phyloP scores from a whole-genome alignment of 164 flowering plant genomes.

The Umbilicus rupestris region DNA sequence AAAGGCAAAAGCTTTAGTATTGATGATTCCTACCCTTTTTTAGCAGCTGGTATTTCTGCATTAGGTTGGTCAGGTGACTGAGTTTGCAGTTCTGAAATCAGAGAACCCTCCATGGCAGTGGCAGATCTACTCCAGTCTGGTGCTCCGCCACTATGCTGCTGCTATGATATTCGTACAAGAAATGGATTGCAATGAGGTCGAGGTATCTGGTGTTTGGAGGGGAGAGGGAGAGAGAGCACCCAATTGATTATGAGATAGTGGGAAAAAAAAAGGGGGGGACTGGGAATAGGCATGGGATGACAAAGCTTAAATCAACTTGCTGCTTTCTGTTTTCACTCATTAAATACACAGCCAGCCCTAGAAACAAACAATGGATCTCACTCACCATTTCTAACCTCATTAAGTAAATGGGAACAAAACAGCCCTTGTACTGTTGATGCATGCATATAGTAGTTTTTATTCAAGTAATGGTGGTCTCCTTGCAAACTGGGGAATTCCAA shows the following conservation, averaged over 20 bases:
- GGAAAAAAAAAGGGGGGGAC: neutral
- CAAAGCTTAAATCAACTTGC: conserved; percentile 1
- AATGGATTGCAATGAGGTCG: too few species aligned
- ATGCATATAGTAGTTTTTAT: neutral
- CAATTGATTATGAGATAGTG: too few species aligned
- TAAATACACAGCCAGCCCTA: neutral
- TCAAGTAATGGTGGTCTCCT: neutral
- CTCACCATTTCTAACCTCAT: too few species aligned
- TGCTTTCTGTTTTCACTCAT: conserved; percentile 1
- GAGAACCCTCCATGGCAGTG: neutral
- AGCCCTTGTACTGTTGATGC: neutral
- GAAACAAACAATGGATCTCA: neutral
- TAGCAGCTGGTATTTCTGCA: conserved; percentile 28
- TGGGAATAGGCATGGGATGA: conserved; percentile 6
- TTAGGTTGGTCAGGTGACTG: conserved; percentile 10
- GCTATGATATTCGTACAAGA: too few species aligned
- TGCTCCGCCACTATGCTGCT: neutral
- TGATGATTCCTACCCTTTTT: too few species aligned
- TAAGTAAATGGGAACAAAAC: neutral
- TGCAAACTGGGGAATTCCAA: too few species aligned
- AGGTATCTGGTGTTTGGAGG: too few species aligned
- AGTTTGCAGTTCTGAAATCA: conserved; percentile 17
- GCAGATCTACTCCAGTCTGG: neutral
- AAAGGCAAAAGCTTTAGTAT: too few species aligned
- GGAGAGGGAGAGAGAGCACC: neutral